A percentile compares a stretch with the other conserved stretches of the same genome.
Conservation (phyloP, 345 rosid genomes). For the Hypericum perforatum region DNA sequence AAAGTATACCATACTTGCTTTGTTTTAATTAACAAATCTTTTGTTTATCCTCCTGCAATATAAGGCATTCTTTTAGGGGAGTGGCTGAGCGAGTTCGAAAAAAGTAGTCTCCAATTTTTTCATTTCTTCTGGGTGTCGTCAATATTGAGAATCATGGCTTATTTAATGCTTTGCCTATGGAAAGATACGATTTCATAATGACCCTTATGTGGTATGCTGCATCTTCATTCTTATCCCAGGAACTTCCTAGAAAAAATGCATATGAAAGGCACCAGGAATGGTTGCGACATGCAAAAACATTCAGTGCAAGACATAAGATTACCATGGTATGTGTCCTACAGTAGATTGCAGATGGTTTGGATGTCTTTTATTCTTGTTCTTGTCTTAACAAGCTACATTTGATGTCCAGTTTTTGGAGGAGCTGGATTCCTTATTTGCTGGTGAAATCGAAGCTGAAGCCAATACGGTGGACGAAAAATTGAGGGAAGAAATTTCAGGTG, state of each 20-base stretch:
- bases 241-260: slow-evolving; percentile 86
- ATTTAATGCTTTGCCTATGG: too few relatives aligned
- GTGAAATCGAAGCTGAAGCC: slow-evolving; percentile 74
- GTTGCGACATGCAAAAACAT: slow-evolving; percentile 91
- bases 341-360: neutral
- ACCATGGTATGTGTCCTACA: slow-evolving; percentile 51
- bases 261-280: slow-evolving; percentile 82
- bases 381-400: slow-evolving; percentile 12
- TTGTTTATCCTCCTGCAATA: too few relatives aligned
- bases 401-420: slow-evolving; percentile 69
- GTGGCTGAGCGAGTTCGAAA: too few relatives aligned
- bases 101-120: too few relatives aligned
- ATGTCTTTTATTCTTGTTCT: neutral
- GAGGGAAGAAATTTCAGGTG: too few relatives aligned
- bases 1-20: too few relatives aligned
- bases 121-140: too few relatives aligned
- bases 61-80: too few relatives aligned
- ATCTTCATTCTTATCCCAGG: slow-evolving; percentile 35
- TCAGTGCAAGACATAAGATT: slow-evolving; percentile 90
- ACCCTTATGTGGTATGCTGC: neutral
- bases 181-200: too few relatives aligned
- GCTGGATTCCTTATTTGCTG: slow-evolving; percentile 80
- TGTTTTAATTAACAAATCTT: too few relatives aligned
- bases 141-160: too few relatives aligned
- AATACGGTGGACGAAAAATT: too few relatives aligned